Evolutionary conservation across 164 flowering plant genomes (phyloP), one percentile per base, ranked within the genome.

Genomic region (Chimonanthus praecox): DNA sequence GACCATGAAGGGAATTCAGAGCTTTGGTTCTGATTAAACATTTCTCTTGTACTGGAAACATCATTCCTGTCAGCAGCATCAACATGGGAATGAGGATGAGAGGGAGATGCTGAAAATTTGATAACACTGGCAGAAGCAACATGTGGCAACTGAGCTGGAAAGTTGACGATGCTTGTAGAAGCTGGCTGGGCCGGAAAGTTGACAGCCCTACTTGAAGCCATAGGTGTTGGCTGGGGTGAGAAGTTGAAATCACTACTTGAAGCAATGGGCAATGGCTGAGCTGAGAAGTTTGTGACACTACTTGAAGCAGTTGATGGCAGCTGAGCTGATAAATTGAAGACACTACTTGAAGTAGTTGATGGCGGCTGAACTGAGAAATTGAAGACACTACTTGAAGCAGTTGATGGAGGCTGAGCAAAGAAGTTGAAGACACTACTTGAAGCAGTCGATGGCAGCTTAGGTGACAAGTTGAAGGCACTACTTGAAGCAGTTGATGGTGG

Each of bases 1-100:
- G 81, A 73, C 64, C 69, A 72, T 72, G 74, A 61, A 44, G 68
- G 77, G 68, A 75, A 67, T 18, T 62, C 72, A 48, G 62, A 46
- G 51, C 45, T 61, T 61, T 18, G 64, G 47, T 64, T 71, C 48
- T 68, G 65, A 50, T 46, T 21, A 47, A 45, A 67, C 64, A 8
- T 62, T 63, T 75, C 75, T 70, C 73, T 61, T 20, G 47, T 71
- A 51, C 70, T 66, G 48, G 3, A 15, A 51, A 3, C 16, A 21
- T 72, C 45, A 0, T 2, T 67, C 43, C 73, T 68, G 5, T 70
- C 45, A 21, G 33, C 18, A n/a, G 67, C 8, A 43, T 68, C 65
- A 50, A 49, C 47, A 64, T 18, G 48, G 51, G 73, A n/a, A 51
- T 64, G 7, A 15, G 71, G 70, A 71, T 8, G 73, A 8, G 62